Base-by-base conservation (phyloP, 2,329 filamentous ascomycete genomes). In the Diaporthe ilicicola region DNA sequence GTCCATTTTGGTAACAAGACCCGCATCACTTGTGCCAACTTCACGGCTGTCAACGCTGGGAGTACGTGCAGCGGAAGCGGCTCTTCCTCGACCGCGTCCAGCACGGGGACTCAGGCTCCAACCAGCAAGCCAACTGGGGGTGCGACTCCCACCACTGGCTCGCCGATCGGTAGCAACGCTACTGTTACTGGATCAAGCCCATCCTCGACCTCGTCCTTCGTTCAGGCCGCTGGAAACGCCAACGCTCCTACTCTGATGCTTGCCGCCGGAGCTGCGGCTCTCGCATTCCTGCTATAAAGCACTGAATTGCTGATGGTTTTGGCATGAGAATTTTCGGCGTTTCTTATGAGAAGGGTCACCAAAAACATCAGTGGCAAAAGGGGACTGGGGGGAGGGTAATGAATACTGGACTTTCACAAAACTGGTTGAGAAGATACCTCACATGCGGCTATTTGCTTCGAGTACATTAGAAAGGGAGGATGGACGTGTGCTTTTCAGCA, bases 21-120 rank as follows among this genome's bases (percentile, higher is more conserved):
- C 1, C 87, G 90, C 73, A 87, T 92, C 75, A 86, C 86, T 10
- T 92, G 90, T 77, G 90, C 89, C 79, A 91, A 90, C 84, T 91
- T 92, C 77, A 79, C 76, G 32, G 72, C 81, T 62, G 72, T 78
- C 27, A 37, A 46, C 17, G 72, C 74, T 27, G 71, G 67, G n/a
- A 70, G 71, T 56, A 76, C 69, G 50, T 69, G 56, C 67, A 51
- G 54, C 29, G 24, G 34, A 54, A n/a, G 51, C 62, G 10, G 55
- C 27, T 29, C 48, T 10, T 22, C 61, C 12, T 50, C 73, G 42
- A 32, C 71, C 19, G 17, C 48, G 27, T 51, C 64, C 37, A 32
- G 44, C 46, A 29, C 70, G 13, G 53, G 66, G 42, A 29, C 39
- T 12, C 15, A 56, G 15, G 22, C 56, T 9, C 22, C 54, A 3